These are phyloP conservation scores for Mycena filopes DNA, from an alignment of 768 basidiomycete genomes.

Conservation along the genomic window DNA sequence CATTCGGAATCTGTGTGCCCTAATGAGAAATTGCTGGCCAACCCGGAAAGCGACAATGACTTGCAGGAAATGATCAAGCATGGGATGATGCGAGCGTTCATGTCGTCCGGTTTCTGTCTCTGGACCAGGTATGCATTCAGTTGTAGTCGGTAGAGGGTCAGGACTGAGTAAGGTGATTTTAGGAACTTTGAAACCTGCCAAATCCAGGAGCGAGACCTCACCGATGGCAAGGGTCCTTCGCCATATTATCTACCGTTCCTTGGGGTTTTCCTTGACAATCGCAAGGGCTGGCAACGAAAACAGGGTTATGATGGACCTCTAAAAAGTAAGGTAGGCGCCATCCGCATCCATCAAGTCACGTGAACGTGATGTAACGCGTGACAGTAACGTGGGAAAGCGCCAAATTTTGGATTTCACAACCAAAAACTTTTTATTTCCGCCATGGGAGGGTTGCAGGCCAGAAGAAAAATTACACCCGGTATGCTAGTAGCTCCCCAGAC, in stretches of 20 bases:
- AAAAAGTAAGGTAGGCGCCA: constrained; percentile 23
- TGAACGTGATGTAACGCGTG: too few species aligned
- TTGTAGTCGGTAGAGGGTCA: not conserved
- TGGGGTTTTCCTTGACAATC: constrained; percentile 36
- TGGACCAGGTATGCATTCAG: not conserved
- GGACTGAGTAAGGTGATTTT: not conserved
- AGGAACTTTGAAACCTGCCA: constrained; percentile 46
- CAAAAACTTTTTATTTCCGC: too few species aligned
- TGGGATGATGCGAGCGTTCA: constrained; percentile 42
- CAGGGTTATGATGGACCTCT: constrained; percentile 38
- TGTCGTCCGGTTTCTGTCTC: not conserved
- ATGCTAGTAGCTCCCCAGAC: too few species aligned
- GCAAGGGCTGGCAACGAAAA: constrained; percentile 44
- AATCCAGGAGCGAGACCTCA: constrained; percentile 38
- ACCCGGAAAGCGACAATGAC: constrained; percentile 7
- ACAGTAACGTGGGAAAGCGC: too few species aligned
- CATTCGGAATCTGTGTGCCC: constrained; percentile 40
- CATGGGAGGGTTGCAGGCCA: too few species aligned
- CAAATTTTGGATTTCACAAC: too few species aligned
- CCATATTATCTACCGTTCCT: constrained; percentile 36
- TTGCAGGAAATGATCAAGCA: constrained; percentile 36
- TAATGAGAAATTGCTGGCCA: constrained; percentile 9
- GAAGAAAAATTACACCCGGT: too few species aligned
- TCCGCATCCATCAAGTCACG: too few species aligned
- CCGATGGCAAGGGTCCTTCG: constrained; percentile 23